Evolutionary conservation across 2,329 filamentous ascomycete genomes (phyloP), one percentile per base, ranked within the genome.

Genomic region (Arthrobotrys sphaeroides): DNA sequence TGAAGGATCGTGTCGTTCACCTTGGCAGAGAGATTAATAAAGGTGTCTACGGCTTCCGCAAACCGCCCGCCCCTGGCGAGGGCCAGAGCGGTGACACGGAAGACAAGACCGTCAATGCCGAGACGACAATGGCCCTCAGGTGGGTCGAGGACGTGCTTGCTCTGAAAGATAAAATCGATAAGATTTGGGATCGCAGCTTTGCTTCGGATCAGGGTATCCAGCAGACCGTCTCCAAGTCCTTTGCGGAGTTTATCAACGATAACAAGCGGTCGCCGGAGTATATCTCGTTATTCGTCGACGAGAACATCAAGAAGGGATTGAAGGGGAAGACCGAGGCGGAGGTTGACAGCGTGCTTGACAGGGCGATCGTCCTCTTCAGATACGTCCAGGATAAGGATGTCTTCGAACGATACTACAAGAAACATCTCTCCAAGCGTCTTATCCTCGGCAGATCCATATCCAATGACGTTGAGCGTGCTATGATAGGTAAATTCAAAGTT

Each of bases 371-470:
- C 0, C 85, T 99, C 5, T 87, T 99, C 61, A 90, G 93, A 49
- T 97, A 96, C 79, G 88, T 99, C 38, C 88, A 90, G 66, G 94
- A 98, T 80, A 95, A 94, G 83, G 95, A 99, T 81, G 86, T 96
- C 78, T 97, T 99, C 80, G 94, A 99, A 84, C 89, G 91, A 3
- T 99, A 99, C 83, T 98, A 99, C 85, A 97, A 98, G 85, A 96
- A 96, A 82, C 95, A 99, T 83, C 87, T 99, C 22, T 94, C 92
- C 47, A 90, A 92, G 73, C 89, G 95, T 60, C 84, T 99, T 43
- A 85, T 99, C 16, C 92, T 95, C 83, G 92, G 90, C 81, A 96
- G 95, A 80, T 94, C 93, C 0, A 90, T 96, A 78, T 96, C 92
- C 81, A 90, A 92, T 78, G 94, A 97, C 80, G 92, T 93, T 0